Base-by-base conservation (phyloP, 1,284 basidiomycete genomes). In the Microbotryum intermedium region DNA sequence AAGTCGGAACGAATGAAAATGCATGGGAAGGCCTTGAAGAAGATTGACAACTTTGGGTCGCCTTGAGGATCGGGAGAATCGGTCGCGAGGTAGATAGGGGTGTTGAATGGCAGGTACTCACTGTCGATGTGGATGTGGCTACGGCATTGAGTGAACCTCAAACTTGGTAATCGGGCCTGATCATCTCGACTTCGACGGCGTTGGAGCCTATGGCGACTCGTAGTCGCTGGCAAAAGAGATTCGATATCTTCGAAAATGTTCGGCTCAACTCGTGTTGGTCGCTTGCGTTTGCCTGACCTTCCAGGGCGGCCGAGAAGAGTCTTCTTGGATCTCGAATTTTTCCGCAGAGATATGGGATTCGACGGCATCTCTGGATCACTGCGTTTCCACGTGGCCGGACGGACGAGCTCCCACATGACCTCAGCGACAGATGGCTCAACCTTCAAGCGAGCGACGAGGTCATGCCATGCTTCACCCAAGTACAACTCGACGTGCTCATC, bases 1-100 rank as follows among this genome's bases (percentile, higher is more conserved):
- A 60, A 60, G 43, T 55, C 53, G 20, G 55, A 34, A 9, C 61
- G 50, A 56, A 64, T 30, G 43, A 57, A 59, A 10, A 45, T 16
- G 50, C 62, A 64, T 1, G 62, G 62, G 44, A 58, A 61, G n/a
- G 49, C 23, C 34, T 28, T 16, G 50, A 58, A 58, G 54, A 64
- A 59, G 23, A 55, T 49, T 5, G 28, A 21, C 7, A 64, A 53
- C 10, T 53, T 50, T 6, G 50, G 50, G n/a, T 59, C 53, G 11
- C 42, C 39, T 13, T 25, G 4, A 4, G 63, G 63, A 6, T 28
- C 13, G 18, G 30, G 50, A 3, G 57, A 43, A n/a, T 65, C 59
- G 26, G 60, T 65, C 21, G 63, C 60, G 47, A 65, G 57, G 55
- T 59, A 65, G 43, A 65, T 28, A 3, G 53, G 56, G 2, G 46